Evolutionary conservation across 2,329 filamentous ascomycete species (phyloP).

Genomic region (Aspergillus japonicus): DNA sequence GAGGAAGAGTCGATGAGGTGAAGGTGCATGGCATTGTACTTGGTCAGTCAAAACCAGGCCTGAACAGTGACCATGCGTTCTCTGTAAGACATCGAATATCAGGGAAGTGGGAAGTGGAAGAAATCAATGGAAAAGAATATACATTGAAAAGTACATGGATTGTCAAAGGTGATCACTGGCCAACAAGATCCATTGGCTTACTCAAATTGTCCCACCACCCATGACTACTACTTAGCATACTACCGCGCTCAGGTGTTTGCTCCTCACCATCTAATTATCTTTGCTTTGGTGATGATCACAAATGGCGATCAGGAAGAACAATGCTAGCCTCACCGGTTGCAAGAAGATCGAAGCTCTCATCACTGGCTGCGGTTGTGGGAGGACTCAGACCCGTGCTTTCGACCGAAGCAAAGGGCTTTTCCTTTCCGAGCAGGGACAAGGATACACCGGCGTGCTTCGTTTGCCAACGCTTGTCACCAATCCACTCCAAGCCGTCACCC

Average conservation of each 20-base stretch:
- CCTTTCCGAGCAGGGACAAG: slow-evolving; percentile 12
- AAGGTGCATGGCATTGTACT: not conserved
- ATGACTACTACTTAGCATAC: not conserved
- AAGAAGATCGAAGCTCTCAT: slow-evolving; percentile 50
- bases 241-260: slow-evolving; percentile 12
- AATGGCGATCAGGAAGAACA: slow-evolving; percentile 26
- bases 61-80: not conserved
- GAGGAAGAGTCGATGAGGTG: not conserved
- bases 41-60: slow-evolving; percentile 1
- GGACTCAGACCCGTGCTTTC: slow-evolving; percentile 32
- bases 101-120: not conserved
- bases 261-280: slow-evolving; percentile 6
- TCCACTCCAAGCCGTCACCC: slow-evolving; percentile 45
- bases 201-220: slow-evolving; percentile 8
- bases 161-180: slow-evolving; percentile 5
- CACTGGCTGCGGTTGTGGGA: slow-evolving; percentile 43
- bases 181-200: not conserved
- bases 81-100: not conserved
- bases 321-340: slow-evolving; percentile 46
- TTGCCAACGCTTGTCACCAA: slow-evolving; percentile 38
- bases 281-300: slow-evolving; percentile 2
- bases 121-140: slow-evolving; percentile 6
- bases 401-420: slow-evolving; percentile 6
- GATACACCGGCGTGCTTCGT: slow-evolving; percentile 2
- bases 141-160: slow-evolving; percentile 11